phyloP scores from a whole-genome alignment of 1,284 basidiomycete species.

The Melampsora americana region DNA sequence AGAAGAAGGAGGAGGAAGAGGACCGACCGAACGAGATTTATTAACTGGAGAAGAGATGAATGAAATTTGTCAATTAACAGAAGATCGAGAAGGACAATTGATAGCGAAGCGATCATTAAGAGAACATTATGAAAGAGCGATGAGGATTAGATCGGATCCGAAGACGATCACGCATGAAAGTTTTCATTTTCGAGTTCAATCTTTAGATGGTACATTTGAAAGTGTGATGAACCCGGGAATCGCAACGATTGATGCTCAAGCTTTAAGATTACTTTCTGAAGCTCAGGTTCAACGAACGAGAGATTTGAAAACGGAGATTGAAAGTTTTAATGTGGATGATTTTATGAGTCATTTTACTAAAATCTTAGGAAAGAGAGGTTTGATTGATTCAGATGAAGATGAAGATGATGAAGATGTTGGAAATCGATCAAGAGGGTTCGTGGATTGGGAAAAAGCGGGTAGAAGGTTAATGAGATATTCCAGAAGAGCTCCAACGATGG shows the following conservation, averaged over 20 bases:
- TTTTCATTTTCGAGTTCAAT: not conserved
- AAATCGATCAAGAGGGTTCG: not conserved
- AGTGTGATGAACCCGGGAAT: conserved; percentile 46
- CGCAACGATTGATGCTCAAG: conserved; percentile 51
- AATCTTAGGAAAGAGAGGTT: conserved; percentile 65
- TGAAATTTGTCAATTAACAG: not conserved
- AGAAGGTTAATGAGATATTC: conserved; percentile 30
- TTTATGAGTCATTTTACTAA: conserved; percentile 68
- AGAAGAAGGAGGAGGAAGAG: not conserved
- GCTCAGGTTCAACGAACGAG: conserved; percentile 67
- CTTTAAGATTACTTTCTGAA: conserved; percentile 49
- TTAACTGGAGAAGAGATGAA: not conserved
- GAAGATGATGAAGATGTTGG: conserved; percentile 46
- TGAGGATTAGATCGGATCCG: not conserved
- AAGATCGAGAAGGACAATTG: not conserved
- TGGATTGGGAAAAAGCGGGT: conserved; percentile 35
- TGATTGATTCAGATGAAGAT: conserved; percentile 56
- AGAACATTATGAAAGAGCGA: not conserved
- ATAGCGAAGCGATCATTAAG: not conserved
- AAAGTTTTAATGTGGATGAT: conserved; percentile 77
- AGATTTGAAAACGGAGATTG: conserved; percentile 74
- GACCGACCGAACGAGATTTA: not conserved
- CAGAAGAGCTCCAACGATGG: conserved; percentile 29
- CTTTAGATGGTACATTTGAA: not conserved
- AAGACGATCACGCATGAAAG: not conserved